Percentiles rank a stretch among this genome's conserved stretches.
These are phyloP conservation scores for Xanthoparmelia taractica DNA, from an alignment of 495 filamentous ascomycete genomes.

Conservation along the genomic window DNA sequence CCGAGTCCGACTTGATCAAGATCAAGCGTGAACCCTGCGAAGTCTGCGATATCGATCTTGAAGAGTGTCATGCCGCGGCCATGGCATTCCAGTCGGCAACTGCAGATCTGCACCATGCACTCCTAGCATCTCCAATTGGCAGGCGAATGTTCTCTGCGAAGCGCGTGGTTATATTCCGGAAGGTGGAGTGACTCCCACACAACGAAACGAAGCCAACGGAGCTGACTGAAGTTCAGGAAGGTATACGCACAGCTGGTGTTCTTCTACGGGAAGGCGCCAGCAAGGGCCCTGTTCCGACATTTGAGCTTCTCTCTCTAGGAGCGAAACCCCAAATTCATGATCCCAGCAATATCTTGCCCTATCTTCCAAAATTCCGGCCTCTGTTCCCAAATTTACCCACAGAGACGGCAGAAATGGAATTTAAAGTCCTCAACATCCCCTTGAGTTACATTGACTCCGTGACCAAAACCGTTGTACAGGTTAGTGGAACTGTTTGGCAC, in stretches of 20 bases:
- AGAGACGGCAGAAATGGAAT: constrained; percentile 47
- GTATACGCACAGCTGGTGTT: constrained; percentile 69
- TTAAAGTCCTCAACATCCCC: constrained; percentile 57
- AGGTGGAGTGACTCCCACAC: constrained; percentile 34
- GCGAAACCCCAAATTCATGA: constrained; percentile 54
- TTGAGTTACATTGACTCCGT: constrained; percentile 72
- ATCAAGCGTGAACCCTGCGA: constrained; percentile 78
- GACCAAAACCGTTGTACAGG: constrained; percentile 62
- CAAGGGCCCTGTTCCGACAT: constrained; percentile 50
- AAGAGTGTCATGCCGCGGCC: constrained; percentile 67
- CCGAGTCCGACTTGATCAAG: constrained; percentile 82
- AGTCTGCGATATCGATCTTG: constrained; percentile 73
- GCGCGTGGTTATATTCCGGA: constrained; percentile 65
- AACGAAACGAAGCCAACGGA: background rate
- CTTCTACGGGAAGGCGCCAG: constrained; percentile 66
- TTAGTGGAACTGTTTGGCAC: constrained; percentile 40
- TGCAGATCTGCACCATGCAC: constrained; percentile 59
- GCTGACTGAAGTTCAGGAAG: constrained; percentile 50
- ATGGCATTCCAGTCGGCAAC: constrained; percentile 70
- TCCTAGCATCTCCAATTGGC: constrained; percentile 67
- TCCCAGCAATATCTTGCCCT: constrained; percentile 72
- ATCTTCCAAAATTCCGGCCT: constrained; percentile 56
- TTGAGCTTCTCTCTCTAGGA: constrained; percentile 72
- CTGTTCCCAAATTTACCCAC: constrained; percentile 53
- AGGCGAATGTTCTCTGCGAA: constrained; percentile 66